Conservation (phyloP, 1,139 yeast species). For the Hemisphaericaspora xylanilytica region DNA sequence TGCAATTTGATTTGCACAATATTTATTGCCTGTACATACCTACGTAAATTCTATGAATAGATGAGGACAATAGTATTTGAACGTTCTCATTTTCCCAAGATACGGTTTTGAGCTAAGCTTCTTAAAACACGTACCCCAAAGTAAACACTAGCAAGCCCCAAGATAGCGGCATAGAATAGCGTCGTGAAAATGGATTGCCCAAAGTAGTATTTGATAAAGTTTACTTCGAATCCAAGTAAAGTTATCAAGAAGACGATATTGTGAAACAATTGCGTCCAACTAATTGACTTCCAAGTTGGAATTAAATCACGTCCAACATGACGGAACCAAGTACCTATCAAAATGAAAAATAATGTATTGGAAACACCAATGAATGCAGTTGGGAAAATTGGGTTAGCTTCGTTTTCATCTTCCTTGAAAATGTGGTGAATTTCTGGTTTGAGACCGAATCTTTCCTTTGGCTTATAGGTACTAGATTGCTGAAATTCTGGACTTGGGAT, state of each 20-base stretch:
- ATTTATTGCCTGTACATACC: conserved; percentile 2
- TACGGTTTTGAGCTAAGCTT: conserved; percentile 34
- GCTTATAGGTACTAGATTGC: conserved; percentile 25
- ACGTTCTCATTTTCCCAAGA: conserved; percentile 27
- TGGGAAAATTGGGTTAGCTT: conserved; percentile 57
- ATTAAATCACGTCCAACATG: conserved; percentile 47
- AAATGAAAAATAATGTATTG: conserved; percentile 38
- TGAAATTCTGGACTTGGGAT: conserved; percentile 32
- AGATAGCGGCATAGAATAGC: conserved; percentile 47
- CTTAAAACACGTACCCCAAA: conserved; percentile 65
- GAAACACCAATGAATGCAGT: conserved; percentile 48
- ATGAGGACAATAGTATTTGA: background rate
- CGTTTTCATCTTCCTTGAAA: conserved; percentile 56
- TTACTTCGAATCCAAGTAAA: conserved; percentile 58
- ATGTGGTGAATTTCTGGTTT: conserved; percentile 69
- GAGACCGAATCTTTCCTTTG: conserved; percentile 42
- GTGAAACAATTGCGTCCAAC: conserved; percentile 27
- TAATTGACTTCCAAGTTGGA: conserved; percentile 28
- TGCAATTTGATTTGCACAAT: conserved; percentile 5
- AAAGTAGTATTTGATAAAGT: conserved; percentile 66
- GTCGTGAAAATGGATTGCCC: conserved; percentile 74
- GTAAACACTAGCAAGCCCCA: conserved; percentile 57
- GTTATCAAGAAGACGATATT: conserved; percentile 50
- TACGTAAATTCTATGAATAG: conserved; percentile 3
- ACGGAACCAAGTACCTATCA: conserved; percentile 49